A percentile compares a stretch with the other conserved stretches of the same genome.
Conservation (phyloP, 2,329 filamentous ascomycete genomes). For the Acrodontium crateriforme region DNA sequence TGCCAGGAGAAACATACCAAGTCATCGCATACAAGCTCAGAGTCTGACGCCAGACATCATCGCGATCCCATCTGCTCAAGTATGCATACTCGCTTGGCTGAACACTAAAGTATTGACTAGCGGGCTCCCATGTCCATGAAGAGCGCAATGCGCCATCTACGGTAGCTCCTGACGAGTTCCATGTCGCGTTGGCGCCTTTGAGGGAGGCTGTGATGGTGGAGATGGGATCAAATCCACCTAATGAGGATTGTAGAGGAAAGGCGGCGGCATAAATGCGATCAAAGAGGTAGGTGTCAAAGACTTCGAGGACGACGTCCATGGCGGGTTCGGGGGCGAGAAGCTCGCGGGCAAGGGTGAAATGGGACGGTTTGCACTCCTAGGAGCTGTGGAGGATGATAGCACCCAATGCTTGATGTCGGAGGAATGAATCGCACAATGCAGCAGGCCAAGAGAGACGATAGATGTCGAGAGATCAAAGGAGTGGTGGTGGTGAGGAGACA, state of each 20-base stretch:
- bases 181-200: slow-evolving; percentile 38
- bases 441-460: no score
- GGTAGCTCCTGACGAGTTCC: slow-evolving; percentile 3
- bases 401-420: no score
- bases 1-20: slow-evolving; percentile 46
- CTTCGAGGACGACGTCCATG: slow-evolving; percentile 89
- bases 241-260: slow-evolving; percentile 43
- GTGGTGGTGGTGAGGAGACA: no score
- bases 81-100: slow-evolving; percentile 65
- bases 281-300: slow-evolving; percentile 67
- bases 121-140: slow-evolving; percentile 51
- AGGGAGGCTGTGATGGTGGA: slow-evolving; percentile 35
- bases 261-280: slow-evolving; percentile 64
- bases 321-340: no score
- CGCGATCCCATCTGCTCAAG: slow-evolving; percentile 60
- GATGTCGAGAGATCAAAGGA: no score
- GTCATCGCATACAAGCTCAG: slow-evolving; percentile 70
- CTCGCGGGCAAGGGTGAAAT: no score
- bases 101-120: slow-evolving; percentile 55
- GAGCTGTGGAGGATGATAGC: no score
- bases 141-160: slow-evolving; percentile 8
- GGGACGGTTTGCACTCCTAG: no score
- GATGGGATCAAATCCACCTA: slow-evolving; percentile 39
- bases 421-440: no score
- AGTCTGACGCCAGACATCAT: slow-evolving; percentile 62